Conservation (phyloP, 106 monocot genomes). For the Agapanthus africanus region DNA sequence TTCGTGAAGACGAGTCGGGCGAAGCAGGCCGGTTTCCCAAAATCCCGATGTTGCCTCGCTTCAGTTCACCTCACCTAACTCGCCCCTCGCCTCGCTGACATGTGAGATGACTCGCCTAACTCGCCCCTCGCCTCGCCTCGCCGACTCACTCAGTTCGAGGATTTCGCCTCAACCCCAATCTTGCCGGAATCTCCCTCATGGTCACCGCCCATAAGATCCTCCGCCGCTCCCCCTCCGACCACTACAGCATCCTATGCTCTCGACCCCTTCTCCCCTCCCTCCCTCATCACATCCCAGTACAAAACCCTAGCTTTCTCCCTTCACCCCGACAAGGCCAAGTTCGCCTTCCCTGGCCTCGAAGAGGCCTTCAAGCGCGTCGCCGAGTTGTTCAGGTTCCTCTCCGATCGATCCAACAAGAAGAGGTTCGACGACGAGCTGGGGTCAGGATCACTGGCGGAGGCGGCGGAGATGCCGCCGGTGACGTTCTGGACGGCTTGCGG, state of each 20-base stretch:
- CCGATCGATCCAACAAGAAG: conserved; percentile 36
- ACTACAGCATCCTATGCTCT: conserved; percentile 49
- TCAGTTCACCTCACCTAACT: no score
- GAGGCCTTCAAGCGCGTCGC: conserved; percentile 63
- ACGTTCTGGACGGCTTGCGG: conserved; percentile 67
- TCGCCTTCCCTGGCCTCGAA: conserved; percentile 18
- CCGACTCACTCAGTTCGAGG: no score
- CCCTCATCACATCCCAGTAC: conserved; percentile 39
- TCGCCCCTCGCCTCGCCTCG: no score
- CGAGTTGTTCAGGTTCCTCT: conserved; percentile 49
- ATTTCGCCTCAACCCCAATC: conserved; percentile 35
- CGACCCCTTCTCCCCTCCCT: conserved; percentile 33
- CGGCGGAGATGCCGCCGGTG: conserved; percentile 62
- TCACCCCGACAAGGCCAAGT: conserved; percentile 12
- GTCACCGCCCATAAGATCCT: conserved; percentile 52
- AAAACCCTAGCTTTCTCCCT: conserved; percentile 52
- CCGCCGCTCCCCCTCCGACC: conserved; percentile 39
- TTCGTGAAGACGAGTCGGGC: no score
- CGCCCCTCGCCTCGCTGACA: no score
- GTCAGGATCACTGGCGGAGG: neutral
- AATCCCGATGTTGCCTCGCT: no score
- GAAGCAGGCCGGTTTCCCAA: no score
- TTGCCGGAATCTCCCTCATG: conserved; percentile 28
- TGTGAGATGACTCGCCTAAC: no score
- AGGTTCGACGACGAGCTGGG: conserved; percentile 35